Conservation (phyloP, 2,329 filamentous ascomycete genomes). For the Aspergillus novoparasiticus region DNA sequence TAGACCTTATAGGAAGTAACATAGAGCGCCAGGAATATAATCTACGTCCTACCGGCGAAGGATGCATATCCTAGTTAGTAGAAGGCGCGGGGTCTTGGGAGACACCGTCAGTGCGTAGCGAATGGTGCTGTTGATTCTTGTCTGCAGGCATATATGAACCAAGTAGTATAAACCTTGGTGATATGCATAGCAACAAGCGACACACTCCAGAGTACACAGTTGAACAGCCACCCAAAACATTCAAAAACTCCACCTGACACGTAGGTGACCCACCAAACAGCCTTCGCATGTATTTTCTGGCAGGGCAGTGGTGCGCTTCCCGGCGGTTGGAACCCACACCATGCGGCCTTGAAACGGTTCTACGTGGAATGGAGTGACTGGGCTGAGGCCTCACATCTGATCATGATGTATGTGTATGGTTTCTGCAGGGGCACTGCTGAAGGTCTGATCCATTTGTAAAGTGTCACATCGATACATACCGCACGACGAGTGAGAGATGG, state of each 20-base stretch:
- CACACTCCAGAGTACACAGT: no score
- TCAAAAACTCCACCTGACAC: slow-evolving; percentile 22
- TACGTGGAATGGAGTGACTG: slow-evolving; percentile 3
- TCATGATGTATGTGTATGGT: background rate
- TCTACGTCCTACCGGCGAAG: background rate
- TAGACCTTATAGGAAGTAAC: background rate
- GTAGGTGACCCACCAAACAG: slow-evolving; percentile 20
- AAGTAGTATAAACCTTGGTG: background rate
- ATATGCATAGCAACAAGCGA: background rate
- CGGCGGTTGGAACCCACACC: slow-evolving; percentile 6
- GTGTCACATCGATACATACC: background rate
- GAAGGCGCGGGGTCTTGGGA: background rate
- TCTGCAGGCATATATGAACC: background rate
- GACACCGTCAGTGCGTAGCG: background rate
- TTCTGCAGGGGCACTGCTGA: background rate
- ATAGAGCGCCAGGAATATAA: background rate
- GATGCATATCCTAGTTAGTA: background rate
- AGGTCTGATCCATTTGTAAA: background rate
- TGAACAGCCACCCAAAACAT: background rate
- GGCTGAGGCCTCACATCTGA: background rate
- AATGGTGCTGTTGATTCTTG: background rate
- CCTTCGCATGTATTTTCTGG: no score
- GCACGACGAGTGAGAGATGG: background rate
- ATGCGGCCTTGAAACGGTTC: slow-evolving; percentile 13
- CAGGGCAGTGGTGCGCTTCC: background rate